Conservation (phyloP, 192 early-diverging fungal species). For the Coemansia umbellata region DNA sequence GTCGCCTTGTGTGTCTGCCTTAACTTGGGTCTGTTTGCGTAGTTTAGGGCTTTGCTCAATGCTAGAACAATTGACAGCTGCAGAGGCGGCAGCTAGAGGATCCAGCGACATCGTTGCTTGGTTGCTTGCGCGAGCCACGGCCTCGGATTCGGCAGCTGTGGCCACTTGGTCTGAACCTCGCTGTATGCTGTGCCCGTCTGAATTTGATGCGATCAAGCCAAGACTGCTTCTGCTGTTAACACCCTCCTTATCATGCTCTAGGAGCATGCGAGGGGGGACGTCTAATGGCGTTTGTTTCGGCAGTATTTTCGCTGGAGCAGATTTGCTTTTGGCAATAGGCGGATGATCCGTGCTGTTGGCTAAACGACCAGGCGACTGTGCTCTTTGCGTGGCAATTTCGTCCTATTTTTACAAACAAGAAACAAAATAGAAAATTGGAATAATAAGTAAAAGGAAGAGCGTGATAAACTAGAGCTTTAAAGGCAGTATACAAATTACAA, state of each 20-base stretch:
- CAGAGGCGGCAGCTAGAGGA: not conserved
- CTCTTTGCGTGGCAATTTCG: not conserved
- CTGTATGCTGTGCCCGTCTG: not conserved
- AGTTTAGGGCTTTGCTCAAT: not conserved
- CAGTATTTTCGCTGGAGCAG: not conserved
- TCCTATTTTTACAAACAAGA: not conserved
- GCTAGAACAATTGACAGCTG: not conserved
- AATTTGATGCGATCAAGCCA: not conserved
- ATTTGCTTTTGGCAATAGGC: not conserved
- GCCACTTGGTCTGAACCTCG: conserved; percentile 2
- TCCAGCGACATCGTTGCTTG: conserved; percentile 18
- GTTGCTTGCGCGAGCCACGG: conserved; percentile 24
- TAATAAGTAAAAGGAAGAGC: too few species aligned
- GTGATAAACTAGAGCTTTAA: too few species aligned
- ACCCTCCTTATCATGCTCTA: too few species aligned
- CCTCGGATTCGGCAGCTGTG: conserved; percentile 21
- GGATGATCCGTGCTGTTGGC: not conserved
- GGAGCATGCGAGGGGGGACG: too few species aligned
- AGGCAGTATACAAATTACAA: too few species aligned
- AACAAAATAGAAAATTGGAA: too few species aligned
- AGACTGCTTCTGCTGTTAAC: conserved; percentile 1
- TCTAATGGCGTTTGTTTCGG: too few species aligned
- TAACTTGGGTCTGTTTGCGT: not conserved
- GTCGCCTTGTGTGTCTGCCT: not conserved
- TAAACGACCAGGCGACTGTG: not conserved